Evolutionary conservation across 768 basidiomycete species (phyloP), one percentile per base, ranked within the genome.

Genomic region (Leccinellum rugosiceps): DNA sequence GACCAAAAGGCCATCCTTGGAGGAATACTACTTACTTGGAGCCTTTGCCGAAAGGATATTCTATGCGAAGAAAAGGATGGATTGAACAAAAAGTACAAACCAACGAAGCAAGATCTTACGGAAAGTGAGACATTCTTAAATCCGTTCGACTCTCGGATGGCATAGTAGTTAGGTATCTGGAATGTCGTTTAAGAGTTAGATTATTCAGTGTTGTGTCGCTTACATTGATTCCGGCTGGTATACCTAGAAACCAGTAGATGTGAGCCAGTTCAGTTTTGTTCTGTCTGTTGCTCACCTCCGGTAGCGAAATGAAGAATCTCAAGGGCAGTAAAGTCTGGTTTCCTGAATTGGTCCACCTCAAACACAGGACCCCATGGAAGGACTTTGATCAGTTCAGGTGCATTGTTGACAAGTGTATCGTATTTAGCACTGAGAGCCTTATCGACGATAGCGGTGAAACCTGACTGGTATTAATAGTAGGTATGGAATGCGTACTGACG

Each of bases 91-190:
- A 45, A 5, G 23, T n/a, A 14, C 30, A 14, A 8, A 25, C 6
- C 26, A 19, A 58, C 14, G 7, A 30, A 17, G 34, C 4, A 35
- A 35, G n/a, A 19, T 71, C 86, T 59, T 71, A 88, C 88, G 1
- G 87, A 84, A 26, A 94, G 79, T 0, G 88, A 90, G 38, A 94
- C 92, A 64, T 94, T 94, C 77, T 94, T 94, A 76, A 94, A 94
- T 0, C 93, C 93, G 34, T 79, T 78, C 3, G 83, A 80, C 68
- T 91, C 92, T 44, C 93, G 82, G 59, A 94, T 82, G 58, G 92
- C 83, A 64, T 92, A 93, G 64, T 93, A 92, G 64, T 92, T 92
- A 82, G 88, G 87, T 66, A 89, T 90, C 85, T 89, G 58, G 21
- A 45, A 31, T 35, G 52, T 48, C n/a, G 46, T 44, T 58, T 23